Evolutionary conservation across 1,284 basidiomycete species (phyloP).

Genomic region (Rhodofomes roseus): DNA sequence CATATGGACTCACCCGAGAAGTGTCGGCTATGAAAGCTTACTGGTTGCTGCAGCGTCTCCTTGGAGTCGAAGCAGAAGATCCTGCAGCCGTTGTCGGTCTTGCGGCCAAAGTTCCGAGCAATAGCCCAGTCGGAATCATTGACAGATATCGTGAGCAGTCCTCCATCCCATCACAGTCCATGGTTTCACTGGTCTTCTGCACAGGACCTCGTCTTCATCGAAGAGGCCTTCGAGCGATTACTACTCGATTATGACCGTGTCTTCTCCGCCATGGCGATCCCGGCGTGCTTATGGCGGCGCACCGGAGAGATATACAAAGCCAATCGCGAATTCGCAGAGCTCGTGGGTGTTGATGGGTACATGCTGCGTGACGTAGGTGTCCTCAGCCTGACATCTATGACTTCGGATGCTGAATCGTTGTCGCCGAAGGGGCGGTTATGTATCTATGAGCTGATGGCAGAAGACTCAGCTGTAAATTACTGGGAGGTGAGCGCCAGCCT

Average conservation of each 20-base stretch:
- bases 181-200: slow-evolving; percentile 11
- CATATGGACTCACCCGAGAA: no score
- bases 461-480: slow-evolving; percentile 95
- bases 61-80: slow-evolving; percentile 89
- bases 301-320: slow-evolving; percentile 99
- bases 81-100: slow-evolving; percentile 82
- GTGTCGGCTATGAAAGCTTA: slow-evolving; percentile 3
- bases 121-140: slow-evolving; percentile 78
- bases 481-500: slow-evolving; percentile 72
- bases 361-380: slow-evolving; percentile 72
- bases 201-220: slow-evolving; percentile 94
- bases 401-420: background rate
- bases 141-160: slow-evolving; percentile 68
- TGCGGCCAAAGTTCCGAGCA: slow-evolving; percentile 91
- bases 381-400: slow-evolving; percentile 7
- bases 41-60: slow-evolving; percentile 59
- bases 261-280: slow-evolving; percentile 94
- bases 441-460: slow-evolving; percentile 97
- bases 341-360: slow-evolving; percentile 81
- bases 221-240: slow-evolving; percentile 95
- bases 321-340: slow-evolving; percentile 90
- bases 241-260: slow-evolving; percentile 95
- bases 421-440: slow-evolving; percentile 74
- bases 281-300: slow-evolving; percentile 93
- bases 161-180: slow-evolving; percentile 3